These are phyloP conservation scores for Houttuynia cordata DNA, from an alignment of 164 flowering plant species.

Conservation along the genomic window DNA sequence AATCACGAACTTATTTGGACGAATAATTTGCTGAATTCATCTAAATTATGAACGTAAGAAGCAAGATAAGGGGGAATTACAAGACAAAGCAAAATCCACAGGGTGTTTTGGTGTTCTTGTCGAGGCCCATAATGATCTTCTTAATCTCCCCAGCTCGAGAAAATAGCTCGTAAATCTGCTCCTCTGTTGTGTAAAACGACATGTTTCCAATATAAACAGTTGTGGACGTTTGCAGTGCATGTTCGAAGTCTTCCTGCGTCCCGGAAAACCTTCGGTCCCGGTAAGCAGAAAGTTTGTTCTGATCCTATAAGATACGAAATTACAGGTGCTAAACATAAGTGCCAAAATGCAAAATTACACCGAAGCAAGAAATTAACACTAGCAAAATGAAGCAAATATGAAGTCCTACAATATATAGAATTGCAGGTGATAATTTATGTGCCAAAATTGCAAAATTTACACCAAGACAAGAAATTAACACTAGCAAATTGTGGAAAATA, in stretches of 20 bases:
- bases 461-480: too few relatives aligned
- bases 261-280: slow-evolving; percentile 84
- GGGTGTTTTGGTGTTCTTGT: slow-evolving; percentile 90
- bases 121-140: slow-evolving; percentile 94
- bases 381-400: too few relatives aligned
- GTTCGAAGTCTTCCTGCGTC: slow-evolving; percentile 85
- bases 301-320: slow-evolving; percentile 41
- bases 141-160: slow-evolving; percentile 90
- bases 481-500: too few relatives aligned
- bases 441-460: not conserved
- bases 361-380: not conserved
- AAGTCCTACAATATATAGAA: too few relatives aligned
- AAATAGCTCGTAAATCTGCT: slow-evolving; percentile 91
- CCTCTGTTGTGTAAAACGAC: slow-evolving; percentile 97
- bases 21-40: not conserved
- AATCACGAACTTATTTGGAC: not conserved
- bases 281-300: slow-evolving; percentile 67
- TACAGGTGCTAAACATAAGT: slow-evolving; percentile 1
- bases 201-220: slow-evolving; percentile 85
- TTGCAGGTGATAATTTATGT: not conserved
- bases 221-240: slow-evolving; percentile 53
- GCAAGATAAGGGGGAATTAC: slow-evolving; percentile 29
- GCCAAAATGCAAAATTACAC: not conserved
- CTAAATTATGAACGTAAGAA: not conserved
- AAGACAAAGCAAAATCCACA: slow-evolving; percentile 93